Base-by-base conservation (phyloP, 768 basidiomycete species). In the Lyophyllum shimeji region DNA sequence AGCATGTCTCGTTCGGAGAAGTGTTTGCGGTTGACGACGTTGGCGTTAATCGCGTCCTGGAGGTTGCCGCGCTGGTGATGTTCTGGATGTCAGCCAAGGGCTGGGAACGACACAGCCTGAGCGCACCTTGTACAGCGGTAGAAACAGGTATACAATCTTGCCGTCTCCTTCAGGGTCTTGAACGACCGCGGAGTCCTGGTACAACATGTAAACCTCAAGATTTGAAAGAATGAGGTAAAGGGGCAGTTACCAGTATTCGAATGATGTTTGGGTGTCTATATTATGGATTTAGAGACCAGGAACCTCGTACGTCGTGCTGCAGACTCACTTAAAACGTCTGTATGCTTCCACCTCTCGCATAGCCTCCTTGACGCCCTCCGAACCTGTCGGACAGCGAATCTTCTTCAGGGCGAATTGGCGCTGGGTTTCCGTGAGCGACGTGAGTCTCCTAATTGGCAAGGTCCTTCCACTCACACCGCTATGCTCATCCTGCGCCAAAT, bases 341-440 rank as follows among this genome's bases (percentile, higher is more conserved):
- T 97, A 97, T 0, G 97, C 95, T 69, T 96, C 93, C 2, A 93
- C 88, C 69, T 93, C 93, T 48, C 85, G 79, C 90, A 93, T 87
- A 3, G 86, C 91, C 67, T 93, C 92, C 65, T 89, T 88, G 54
- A 98, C 93, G 9, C 87, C 88, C 52, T 96, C 94, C 6, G 83
- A 77, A 7, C 93, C 93, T 40, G 88, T 89, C 1, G 93, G 93
- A 77, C 94, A 95, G 43, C 94, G 82, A 67, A 97, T 95, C 74
- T 97, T 98, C 79, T 99, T 99, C 59, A 99, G 76, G 0, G 97
- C 97, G 64, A 96, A 98, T 77, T 92, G 85, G 60, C 95, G 82
- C 83, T 94, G 71, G 66, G 64, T 53, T 43, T 46, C 51, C 15
- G 47, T 39, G 29, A 45, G 34, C 23, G 7, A 24, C 46, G n/a